Conservation (phyloP, 2,329 filamentous ascomycete species). For the Pseudogymnoascus sp. region DNA sequence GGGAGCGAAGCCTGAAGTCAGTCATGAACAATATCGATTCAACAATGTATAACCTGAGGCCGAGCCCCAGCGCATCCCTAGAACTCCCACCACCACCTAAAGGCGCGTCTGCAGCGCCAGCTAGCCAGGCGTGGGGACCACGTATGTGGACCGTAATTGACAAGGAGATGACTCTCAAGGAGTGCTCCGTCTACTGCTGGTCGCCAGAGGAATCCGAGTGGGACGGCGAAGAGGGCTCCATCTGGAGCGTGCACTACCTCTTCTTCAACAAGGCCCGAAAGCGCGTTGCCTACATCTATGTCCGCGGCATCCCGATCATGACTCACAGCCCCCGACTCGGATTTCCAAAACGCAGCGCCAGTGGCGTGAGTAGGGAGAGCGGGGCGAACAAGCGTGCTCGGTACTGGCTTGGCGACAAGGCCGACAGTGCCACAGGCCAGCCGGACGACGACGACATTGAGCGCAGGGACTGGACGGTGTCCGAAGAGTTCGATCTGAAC, state of each 20-base stretch:
- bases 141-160: constrained; percentile 89
- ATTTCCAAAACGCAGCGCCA: constrained; percentile 23
- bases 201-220: constrained; percentile 85
- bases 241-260: constrained; percentile 95
- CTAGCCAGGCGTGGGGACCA: constrained; percentile 68
- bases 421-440: constrained; percentile 36
- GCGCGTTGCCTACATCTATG: constrained; percentile 87
- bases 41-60: constrained; percentile 78
- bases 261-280: constrained; percentile 93
- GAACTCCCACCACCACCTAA: constrained; percentile 31
- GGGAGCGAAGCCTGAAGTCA: constrained; percentile 68
- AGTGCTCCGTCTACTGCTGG: constrained; percentile 87
- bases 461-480: constrained; percentile 30
- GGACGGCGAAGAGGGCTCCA: constrained; percentile 82
- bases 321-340: constrained; percentile 50
- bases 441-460: constrained; percentile 35
- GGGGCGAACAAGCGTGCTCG: constrained; percentile 72
- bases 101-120: constrained; percentile 32
- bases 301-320: constrained; percentile 77
- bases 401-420: constrained; percentile 76
- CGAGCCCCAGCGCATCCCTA: constrained; percentile 41
- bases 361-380: constrained; percentile 29
- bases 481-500: constrained; percentile 43
- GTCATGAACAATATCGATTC: constrained; percentile 86
- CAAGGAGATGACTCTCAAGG: constrained; percentile 85